phyloP scores from a whole-genome alignment of 164 flowering plant species.

The Magnolia sinica region DNA sequence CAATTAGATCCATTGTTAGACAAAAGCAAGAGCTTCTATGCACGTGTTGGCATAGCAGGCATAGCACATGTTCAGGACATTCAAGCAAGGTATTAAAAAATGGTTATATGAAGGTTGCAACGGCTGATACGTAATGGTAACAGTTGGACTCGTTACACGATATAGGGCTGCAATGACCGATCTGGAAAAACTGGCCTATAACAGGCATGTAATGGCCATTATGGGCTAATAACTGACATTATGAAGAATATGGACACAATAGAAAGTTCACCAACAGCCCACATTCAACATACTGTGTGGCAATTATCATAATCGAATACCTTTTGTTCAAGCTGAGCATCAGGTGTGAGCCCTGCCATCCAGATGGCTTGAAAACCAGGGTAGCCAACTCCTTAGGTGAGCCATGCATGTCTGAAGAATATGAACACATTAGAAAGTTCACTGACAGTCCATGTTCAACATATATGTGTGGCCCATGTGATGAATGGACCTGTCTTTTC shows the following conservation, averaged over 20 bases:
- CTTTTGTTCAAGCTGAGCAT: too few relatives aligned
- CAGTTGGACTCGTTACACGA: too few relatives aligned
- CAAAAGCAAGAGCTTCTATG: not conserved
- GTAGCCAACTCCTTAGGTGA: not conserved
- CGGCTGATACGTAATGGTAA: too few relatives aligned
- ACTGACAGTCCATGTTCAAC: not conserved
- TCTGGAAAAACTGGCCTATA: not conserved
- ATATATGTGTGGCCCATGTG: not conserved
- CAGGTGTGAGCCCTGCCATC: too few relatives aligned
- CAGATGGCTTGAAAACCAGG: too few relatives aligned
- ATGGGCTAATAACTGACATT: constrained; percentile 28
- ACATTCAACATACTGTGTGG: not conserved
- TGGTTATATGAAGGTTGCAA: too few relatives aligned
- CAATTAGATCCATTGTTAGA: not conserved
- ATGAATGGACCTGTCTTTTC: too few relatives aligned
- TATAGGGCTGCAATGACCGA: not conserved
- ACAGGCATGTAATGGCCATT: constrained; percentile 9
- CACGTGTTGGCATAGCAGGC: too few relatives aligned
- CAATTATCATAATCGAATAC: too few relatives aligned
- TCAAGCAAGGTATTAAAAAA: not conserved
- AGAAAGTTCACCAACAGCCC: not conserved
- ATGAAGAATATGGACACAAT: not conserved
- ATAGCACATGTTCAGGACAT: not conserved
- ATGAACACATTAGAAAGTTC: not conserved
- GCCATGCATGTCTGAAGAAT: not conserved